These are phyloP conservation scores for Zopfia rhizophila DNA, from an alignment of 2,329 filamentous ascomycete species.

Conservation along the genomic window DNA sequence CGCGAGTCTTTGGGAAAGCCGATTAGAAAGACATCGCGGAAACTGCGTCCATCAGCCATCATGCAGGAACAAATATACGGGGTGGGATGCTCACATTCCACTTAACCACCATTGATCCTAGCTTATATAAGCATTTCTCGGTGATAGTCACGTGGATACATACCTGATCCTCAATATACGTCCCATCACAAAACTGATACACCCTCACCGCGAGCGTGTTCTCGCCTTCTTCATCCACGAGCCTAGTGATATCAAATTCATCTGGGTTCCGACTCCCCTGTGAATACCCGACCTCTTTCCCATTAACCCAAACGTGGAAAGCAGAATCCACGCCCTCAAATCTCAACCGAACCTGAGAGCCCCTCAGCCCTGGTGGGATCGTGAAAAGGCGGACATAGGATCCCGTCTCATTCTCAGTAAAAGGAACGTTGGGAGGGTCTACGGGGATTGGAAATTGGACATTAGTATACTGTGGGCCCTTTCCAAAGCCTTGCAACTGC, in stretches of 20 bases:
- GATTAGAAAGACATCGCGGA: constrained; percentile 72
- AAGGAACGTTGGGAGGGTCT: constrained; percentile 70
- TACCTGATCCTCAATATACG: constrained; percentile 73
- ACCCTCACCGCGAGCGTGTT: constrained; percentile 73
- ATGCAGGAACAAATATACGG: neutral
- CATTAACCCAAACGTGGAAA: constrained; percentile 76
- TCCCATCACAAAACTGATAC: constrained; percentile 76
- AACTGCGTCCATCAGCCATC: constrained; percentile 61
- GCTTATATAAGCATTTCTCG: constrained; percentile 6
- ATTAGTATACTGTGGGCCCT: constrained; percentile 74
- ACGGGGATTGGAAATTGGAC: constrained; percentile 73
- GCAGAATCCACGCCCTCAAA: constrained; percentile 79
- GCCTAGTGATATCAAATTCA: constrained; percentile 73
- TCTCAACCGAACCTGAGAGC: constrained; percentile 68
- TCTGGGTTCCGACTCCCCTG: constrained; percentile 75
- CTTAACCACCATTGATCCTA: constrained; percentile 76
- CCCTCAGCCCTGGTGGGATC: constrained; percentile 62
- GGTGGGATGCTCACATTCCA: constrained; percentile 51
- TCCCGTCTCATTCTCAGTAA: constrained; percentile 71
- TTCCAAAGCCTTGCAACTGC: constrained; percentile 75
- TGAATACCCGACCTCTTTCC: constrained; percentile 71
- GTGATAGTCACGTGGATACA: constrained; percentile 9
- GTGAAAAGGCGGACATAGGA: constrained; percentile 68
- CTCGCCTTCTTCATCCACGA: constrained; percentile 56
- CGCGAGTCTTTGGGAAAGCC: constrained; percentile 62